A percentile compares a stretch with the other conserved stretches of the same genome.
Conservation (phyloP, 805 yeast genomes). For the Candida montana region DNA sequence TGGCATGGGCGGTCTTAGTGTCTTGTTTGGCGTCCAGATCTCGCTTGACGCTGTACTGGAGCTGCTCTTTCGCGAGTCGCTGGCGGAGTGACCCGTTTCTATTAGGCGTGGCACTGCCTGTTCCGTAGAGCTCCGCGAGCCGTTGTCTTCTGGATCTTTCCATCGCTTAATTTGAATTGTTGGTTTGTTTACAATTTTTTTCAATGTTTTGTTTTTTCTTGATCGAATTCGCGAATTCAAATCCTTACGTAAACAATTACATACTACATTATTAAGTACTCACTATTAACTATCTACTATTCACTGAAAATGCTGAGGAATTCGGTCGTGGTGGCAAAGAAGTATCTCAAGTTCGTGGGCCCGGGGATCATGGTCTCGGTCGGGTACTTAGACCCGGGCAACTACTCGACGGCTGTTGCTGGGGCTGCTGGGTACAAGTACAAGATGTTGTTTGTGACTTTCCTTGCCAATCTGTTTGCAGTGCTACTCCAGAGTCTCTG, state of each 20-base stretch:
- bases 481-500: slow-evolving; percentile 66
- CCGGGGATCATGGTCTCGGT: slow-evolving; percentile 79
- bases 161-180: slow-evolving; percentile 10
- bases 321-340: too few species aligned
- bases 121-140: slow-evolving; percentile 24
- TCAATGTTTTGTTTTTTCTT: not conserved
- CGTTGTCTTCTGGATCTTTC: slow-evolving; percentile 27
- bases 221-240: not conserved
- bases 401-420: slow-evolving; percentile 75
- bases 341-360: slow-evolving; percentile 59
- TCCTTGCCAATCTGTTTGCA: slow-evolving; percentile 67
- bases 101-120: slow-evolving; percentile 9
- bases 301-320: too few species aligned
- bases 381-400: slow-evolving; percentile 83
- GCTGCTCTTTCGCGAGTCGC: slow-evolving; percentile 14
- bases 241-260: too few species aligned
- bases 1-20: not conserved
- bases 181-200: not conserved
- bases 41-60: slow-evolving; percentile 8
- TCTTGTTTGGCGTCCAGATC: not conserved
- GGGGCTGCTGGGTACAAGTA: slow-evolving; percentile 74
- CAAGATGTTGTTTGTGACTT: slow-evolving; percentile 57
- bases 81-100: slow-evolving; percentile 10
- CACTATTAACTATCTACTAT: too few species aligned
- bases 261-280: too few species aligned